Evolutionary conservation across 2,329 filamentous ascomycete genomes (phyloP).

Genomic region (Ceratocystis diversiconidia): DNA sequence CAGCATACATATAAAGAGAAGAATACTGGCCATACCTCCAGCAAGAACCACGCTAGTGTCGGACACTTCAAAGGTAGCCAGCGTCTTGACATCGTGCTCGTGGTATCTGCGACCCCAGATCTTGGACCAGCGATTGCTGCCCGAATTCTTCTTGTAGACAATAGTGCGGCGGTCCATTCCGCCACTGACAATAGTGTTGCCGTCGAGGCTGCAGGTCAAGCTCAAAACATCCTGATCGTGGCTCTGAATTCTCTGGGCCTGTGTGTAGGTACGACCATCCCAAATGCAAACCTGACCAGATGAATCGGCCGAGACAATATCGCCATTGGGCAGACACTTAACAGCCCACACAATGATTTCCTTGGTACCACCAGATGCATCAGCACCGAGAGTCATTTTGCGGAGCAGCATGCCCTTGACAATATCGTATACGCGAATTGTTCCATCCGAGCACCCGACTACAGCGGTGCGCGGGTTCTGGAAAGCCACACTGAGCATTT

Average conservation of each 20-base stretch:
- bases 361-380: constrained; percentile 54
- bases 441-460: constrained; percentile 90
- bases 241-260: constrained; percentile 69
- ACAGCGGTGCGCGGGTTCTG: constrained; percentile 71
- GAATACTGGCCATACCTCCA: constrained; percentile 49
- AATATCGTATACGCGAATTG: constrained; percentile 82
- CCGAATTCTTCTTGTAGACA: constrained; percentile 55
- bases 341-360: constrained; percentile 89
- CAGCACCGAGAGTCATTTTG: constrained; percentile 73
- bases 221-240: constrained; percentile 86
- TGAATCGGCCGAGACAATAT: constrained; percentile 89
- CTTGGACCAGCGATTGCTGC: constrained; percentile 62
- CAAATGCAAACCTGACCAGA: constrained; percentile 87
- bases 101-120: constrained; percentile 78
- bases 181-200: constrained; percentile 69
- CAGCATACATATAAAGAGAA: background rate
- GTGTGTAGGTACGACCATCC: constrained; percentile 83
- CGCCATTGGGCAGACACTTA: constrained; percentile 71
- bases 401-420: constrained; percentile 61
- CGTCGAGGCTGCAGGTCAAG: constrained; percentile 68
- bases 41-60: constrained; percentile 78
- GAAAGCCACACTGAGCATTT: constrained; percentile 83
- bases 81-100: constrained; percentile 85
- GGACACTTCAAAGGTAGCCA: constrained; percentile 76
- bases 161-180: constrained; percentile 84